Conservation (phyloP, 768 basidiomycete genomes). For the Rhodotorula babjevae region DNA sequence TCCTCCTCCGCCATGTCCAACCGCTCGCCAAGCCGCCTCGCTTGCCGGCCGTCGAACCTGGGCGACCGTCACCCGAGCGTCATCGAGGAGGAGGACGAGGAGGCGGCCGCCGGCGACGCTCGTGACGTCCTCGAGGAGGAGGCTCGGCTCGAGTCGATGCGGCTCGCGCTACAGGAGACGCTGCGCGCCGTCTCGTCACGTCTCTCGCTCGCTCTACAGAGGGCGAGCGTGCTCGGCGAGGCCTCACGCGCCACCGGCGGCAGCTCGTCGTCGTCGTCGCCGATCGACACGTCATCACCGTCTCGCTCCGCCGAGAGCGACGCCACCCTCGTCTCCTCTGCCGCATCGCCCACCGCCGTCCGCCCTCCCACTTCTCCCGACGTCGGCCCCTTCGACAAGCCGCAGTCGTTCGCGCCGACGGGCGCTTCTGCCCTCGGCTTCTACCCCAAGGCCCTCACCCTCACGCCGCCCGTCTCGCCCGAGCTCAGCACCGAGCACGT, state of each 20-base stretch:
- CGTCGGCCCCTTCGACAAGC: not conserved
- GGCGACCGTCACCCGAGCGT: not conserved
- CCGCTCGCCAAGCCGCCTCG: not conserved
- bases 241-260: not conserved
- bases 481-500: not conserved
- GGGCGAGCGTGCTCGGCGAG: not conserved
- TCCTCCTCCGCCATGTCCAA: not conserved
- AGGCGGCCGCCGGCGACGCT: not conserved
- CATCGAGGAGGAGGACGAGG: slow-evolving; percentile 3
- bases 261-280: not conserved
- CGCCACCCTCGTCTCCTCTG: not conserved
- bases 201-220: slow-evolving; percentile 15
- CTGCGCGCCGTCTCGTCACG: slow-evolving; percentile 11
- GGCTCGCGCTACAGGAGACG: slow-evolving; percentile 2
- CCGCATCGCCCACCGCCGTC: not conserved
- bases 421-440: not conserved
- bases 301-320: not conserved
- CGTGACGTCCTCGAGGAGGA: slow-evolving; percentile 9
- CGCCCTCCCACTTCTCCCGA: slow-evolving; percentile 5
- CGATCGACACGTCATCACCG: not conserved
- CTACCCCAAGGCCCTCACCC: slow-evolving; percentile 7
- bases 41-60: not conserved
- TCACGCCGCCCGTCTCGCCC: slow-evolving; percentile 26
- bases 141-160: slow-evolving; percentile 3
- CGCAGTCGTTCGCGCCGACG: not conserved